Conservation (phyloP, 1,284 basidiomycete genomes). For the Xerocomus alliaceus region DNA sequence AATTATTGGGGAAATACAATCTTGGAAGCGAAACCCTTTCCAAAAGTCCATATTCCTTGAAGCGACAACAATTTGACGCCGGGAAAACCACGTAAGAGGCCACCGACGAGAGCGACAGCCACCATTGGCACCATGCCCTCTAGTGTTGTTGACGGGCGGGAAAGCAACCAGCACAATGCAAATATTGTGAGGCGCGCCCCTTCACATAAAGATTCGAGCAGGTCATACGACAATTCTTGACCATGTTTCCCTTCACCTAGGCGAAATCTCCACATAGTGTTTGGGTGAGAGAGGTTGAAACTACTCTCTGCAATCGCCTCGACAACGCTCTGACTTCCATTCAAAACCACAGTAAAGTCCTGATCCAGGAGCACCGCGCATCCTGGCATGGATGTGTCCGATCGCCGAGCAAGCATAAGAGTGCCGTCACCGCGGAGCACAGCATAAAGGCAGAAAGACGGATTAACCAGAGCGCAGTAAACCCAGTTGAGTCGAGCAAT, state of each 20-base stretch:
- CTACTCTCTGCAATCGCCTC: slow-evolving; percentile 5
- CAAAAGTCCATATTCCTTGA: no score
- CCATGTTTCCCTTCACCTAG: no score
- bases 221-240: neutral
- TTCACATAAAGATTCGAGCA: neutral
- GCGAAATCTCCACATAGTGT: neutral
- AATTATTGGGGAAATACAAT: neutral
- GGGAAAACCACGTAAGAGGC: neutral
- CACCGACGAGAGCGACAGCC: neutral
- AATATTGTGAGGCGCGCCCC: neutral
- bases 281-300: slow-evolving; percentile 3
- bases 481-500: neutral
- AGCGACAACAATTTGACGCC: no score
- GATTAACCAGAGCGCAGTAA: neutral
- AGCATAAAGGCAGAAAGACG: neutral
- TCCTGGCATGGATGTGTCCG: neutral
- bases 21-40: neutral
- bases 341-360: slow-evolving; percentile 1
- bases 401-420: neutral
- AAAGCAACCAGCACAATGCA: neutral
- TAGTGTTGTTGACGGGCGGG: neutral
- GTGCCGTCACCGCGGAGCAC: neutral
- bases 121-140: no score
- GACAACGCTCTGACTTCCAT: neutral
- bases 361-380: slow-evolving; percentile 3